Conservation (phyloP, 257 asterid genomes). For the Solanum ossicruentum region DNA sequence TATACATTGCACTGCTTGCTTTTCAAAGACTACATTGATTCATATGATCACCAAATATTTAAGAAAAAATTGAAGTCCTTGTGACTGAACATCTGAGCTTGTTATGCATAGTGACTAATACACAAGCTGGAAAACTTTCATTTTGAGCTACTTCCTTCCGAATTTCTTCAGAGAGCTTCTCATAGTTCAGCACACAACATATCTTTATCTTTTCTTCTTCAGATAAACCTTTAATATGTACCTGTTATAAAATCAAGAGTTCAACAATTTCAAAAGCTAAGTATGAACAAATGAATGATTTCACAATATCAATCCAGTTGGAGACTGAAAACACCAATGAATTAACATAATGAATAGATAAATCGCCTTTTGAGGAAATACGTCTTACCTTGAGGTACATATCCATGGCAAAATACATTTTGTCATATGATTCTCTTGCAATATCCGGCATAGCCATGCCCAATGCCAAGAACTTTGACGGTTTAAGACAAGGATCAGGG, state of each 20-base stretch:
- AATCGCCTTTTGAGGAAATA: neutral
- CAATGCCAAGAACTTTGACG: constrained; percentile 32
- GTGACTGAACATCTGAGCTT: neutral
- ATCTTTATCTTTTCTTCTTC: constrained; percentile 38
- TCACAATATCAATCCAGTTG: neutral
- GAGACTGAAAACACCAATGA: neutral
- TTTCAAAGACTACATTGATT: neutral
- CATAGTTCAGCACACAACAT: constrained; percentile 25
- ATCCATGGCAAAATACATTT: constrained; percentile 28
- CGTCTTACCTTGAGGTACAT: constrained; percentile 40
- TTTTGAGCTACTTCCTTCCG: constrained; percentile 14
- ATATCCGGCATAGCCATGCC: constrained; percentile 27
- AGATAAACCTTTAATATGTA: constrained; percentile 11
- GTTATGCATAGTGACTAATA: constrained; percentile 7
- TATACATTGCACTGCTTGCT: neutral
- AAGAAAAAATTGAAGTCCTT: neutral
- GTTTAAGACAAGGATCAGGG: constrained; percentile 41
- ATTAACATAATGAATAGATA: no score
- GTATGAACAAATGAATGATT: neutral
- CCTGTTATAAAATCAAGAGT: constrained; percentile 13
- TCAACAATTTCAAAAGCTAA: no score
- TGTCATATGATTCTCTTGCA: constrained; percentile 43
- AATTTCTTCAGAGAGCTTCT: constrained; percentile 26
- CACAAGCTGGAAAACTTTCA: constrained; percentile 24
- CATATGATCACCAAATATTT: neutral